Base-by-base conservation (phyloP, 2,329 filamentous ascomycete genomes). In the Neocucurbitaria cava region DNA sequence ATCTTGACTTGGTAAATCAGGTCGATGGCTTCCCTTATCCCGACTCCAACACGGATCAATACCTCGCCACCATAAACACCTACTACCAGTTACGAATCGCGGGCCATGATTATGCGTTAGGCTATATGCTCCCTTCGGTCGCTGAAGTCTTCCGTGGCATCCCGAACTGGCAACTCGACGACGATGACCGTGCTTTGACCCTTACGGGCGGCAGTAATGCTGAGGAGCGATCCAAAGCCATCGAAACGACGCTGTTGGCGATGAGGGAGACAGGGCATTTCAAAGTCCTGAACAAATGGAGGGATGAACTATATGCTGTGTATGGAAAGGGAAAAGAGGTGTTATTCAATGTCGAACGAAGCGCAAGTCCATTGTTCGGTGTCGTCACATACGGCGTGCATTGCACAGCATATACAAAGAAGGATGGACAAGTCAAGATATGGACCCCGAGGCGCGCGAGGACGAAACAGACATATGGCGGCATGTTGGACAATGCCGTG, bases 401-500 rank as follows among this genome's bases (percentile, higher is more conserved):
- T 50, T 49, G 80, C 53, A 73, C 69, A 0, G 76, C 71, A 1
- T 81, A 73, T 51, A 71, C 73, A 11, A 58, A 63, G 23, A 69
- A 68, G 13, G 35, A 60, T 38, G 56, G 75, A 83, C 47, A 87
- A 17, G 77, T 96, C 40, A 88, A 87, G 68, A 82, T 99, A 36
- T 98, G 95, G 94, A 85, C 96, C 1, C 90, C 95, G 3, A 84
- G 88, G 41, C 84, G 95, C 9, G 85, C 92, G 11, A 81, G 81
- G 46, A 85, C 81, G 54, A 99, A 98, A 80, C 86, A 90, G 62
- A 97, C 92, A 0, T 99, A 94, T 71, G 89, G 89, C 0, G 85
- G 89, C n/a, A 93, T 97, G 81, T 81, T 99, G 62, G 95, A 99
- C 76, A 99, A 98, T 75, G 92, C 92, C 1, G 95, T 96, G 6